A percentile compares a stretch with the other conserved stretches of the same genome.
Evolutionary conservation across 2,329 filamentous ascomycete genomes (phyloP).

Genomic region (Dryadomyces quercivorus): DNA sequence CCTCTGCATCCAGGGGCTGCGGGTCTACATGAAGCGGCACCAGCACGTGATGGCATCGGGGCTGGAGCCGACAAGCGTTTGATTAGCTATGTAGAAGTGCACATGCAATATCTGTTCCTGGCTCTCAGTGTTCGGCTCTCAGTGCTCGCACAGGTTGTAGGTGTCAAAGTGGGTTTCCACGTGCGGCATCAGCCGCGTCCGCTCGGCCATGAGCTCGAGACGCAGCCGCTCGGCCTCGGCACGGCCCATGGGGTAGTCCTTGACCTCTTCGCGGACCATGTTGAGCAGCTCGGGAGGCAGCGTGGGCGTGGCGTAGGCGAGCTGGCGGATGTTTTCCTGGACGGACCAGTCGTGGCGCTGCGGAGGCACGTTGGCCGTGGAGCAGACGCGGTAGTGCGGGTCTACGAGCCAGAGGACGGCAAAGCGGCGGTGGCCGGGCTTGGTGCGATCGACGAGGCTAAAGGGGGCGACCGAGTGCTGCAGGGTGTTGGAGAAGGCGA

Average conservation of each 20-base stretch:
- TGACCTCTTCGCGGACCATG: background rate
- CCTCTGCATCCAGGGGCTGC: conserved; percentile 18
- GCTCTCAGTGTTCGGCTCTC: background rate
- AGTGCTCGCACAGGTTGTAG: background rate
- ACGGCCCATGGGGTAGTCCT: background rate
- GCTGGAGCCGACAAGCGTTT: background rate
- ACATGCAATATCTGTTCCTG: no score
- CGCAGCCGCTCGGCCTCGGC: background rate
- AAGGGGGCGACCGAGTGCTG: conserved; percentile 40
- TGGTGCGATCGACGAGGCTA: conserved; percentile 31
- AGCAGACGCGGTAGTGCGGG: conserved; percentile 36
- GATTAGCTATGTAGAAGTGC: no score
- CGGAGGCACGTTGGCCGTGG: conserved; percentile 23
- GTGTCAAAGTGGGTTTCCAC: background rate
- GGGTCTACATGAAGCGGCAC: conserved; percentile 18
- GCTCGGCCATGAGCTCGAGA: background rate
- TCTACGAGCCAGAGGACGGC: conserved; percentile 47
- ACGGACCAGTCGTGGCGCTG: conserved; percentile 23
- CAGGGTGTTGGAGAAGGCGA: conserved; percentile 27
- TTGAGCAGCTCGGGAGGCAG: background rate
- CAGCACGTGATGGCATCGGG: conserved; percentile 6
- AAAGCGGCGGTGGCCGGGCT: conserved; percentile 41
- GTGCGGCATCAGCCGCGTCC: background rate
- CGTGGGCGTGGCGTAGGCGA: background rate
- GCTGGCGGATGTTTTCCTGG: conserved; percentile 3